Evolutionary conservation across 2,329 filamentous ascomycete genomes (phyloP).

Genomic region (Epichloe sylvatica): DNA sequence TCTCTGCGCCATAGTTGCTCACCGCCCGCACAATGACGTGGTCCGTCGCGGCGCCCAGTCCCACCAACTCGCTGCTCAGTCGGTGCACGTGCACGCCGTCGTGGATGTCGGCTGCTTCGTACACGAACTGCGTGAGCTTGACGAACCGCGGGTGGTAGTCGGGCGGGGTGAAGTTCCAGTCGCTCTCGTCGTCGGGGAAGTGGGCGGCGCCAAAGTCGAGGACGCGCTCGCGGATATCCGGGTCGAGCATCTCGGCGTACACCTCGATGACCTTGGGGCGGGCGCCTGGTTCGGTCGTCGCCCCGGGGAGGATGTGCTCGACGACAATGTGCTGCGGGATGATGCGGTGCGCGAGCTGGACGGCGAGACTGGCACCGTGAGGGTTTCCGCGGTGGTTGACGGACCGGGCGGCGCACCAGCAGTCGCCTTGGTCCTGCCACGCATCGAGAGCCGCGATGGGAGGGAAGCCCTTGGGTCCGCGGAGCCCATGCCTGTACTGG

Average conservation of each 20-base stretch:
- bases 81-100: slow-evolving; percentile 38
- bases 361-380: slow-evolving; percentile 49
- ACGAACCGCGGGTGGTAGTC: slow-evolving; percentile 30
- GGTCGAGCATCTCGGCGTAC: slow-evolving; percentile 45
- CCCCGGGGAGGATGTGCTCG: slow-evolving; percentile 53
- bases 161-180: slow-evolving; percentile 17
- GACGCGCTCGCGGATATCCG: slow-evolving; percentile 25
- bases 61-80: slow-evolving; percentile 35
- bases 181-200: slow-evolving; percentile 20
- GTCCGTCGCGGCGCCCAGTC: slow-evolving; percentile 33
- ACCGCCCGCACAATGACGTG: slow-evolving; percentile 40
- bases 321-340: slow-evolving; percentile 56
- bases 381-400: slow-evolving; percentile 26
- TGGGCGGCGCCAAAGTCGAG: slow-evolving; percentile 29
- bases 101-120: slow-evolving; percentile 30
- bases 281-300: slow-evolving; percentile 46
- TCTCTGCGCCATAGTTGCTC: slow-evolving; percentile 42
- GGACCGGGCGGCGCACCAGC: slow-evolving; percentile 59
- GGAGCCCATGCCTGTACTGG: slow-evolving; percentile 10
- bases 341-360: slow-evolving; percentile 44
- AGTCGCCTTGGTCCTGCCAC: slow-evolving; percentile 73
- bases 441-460: slow-evolving; percentile 43
- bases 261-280: slow-evolving; percentile 58
- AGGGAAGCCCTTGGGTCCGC: slow-evolving; percentile 13
- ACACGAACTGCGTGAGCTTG: slow-evolving; percentile 44